Evolutionary conservation across 352 stramenopile genomes (phyloP), one percentile per base, ranked within the genome.

Genomic region (Phytophthora pini): DNA sequence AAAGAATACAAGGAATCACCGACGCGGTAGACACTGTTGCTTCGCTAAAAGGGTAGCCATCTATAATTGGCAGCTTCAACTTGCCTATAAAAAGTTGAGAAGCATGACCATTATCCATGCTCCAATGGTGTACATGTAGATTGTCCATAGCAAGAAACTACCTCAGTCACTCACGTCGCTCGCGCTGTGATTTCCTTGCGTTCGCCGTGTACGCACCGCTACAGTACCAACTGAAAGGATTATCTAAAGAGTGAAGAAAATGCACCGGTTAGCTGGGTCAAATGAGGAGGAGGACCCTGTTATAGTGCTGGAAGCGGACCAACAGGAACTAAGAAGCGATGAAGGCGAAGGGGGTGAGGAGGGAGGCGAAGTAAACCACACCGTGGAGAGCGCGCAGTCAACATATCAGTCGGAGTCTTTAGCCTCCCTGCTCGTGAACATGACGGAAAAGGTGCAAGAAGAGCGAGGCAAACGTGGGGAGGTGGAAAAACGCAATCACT

Each of bases 401-500:
- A 39, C 31, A 31, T 20, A 32, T 34, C 58, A 49, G 4, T 50
- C 61, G 8, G 79, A 84, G 31, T 87, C 79, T 5, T 56, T 90
- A 8, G 81, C 72, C 0, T 71, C 72, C 6, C 46, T 93, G 4
- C 66, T 93, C 9, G 69, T 93, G 29, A 76, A 82, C 39, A 87
- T 93, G 74, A 90, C 81, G 1, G 65, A 74, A 12, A 79, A 90
- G 49, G 74, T 90, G 7, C 77, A 90, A 44, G 68, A 82, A 61
- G 78, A 90, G 41, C 80, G 84, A 2, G 59, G 61, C 8, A 72
- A 79, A 12, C 77, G 78, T 20, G 74, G 70, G 27, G 74, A 84
- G 7, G 70, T 88, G 7, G 84, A 90, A 61, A 82, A 82, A 59
- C 77, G 73, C 58, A 93, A 90, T 22, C 84, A 89, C 58, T 70